Base-by-base conservation (phyloP, 202 grass and related monocot genomes). In the Cymbopogon flexuosus region DNA sequence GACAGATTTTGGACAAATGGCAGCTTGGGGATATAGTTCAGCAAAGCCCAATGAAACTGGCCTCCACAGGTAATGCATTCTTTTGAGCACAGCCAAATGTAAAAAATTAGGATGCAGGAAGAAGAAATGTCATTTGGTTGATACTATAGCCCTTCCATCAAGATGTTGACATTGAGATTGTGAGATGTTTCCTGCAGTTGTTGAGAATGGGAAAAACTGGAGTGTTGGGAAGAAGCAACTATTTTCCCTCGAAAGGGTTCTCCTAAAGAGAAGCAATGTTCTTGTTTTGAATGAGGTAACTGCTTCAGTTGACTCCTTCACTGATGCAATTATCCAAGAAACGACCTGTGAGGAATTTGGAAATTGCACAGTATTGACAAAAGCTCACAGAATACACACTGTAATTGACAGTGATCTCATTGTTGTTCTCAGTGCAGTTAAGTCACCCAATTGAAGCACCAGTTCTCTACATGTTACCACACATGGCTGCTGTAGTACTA, bases 201-300 rank as follows among this genome's bases (percentile, higher is more conserved):
- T 85, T 1, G 92, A 94, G 83, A 98, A 94, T 88, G 92, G 95
- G 64, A 92, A 98, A 73, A 98, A 98, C 27, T 98, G 92, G 95
- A 98, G 92, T 24, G 92, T 94, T 2, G 90, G 95, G 12, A 88
- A 98, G 76, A 84, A 88, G 69, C 95, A 94, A 39, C 56, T 98
- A 43, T 93, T 98, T 90, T 98, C 92, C 78, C 90, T 94, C 12
- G 95, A 90, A 79, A 91, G 95, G 88, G 88, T 89, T 86, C 72
- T 97, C 7, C 65, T 97, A 70, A 94, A 94, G 51, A 79, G 79
- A 72, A 98, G 95, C 61, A 89, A 78, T 36, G 86, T 97, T 79
- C 90, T 97, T 47, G 13, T 47, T 47, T 13, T 47, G 12, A 15
- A 98, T 37, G 90, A 98, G 84, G 95, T 92, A 87, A 94, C 95